Conservation (phyloP, 805 yeast genomes). For the Ogataea naganishii region DNA sequence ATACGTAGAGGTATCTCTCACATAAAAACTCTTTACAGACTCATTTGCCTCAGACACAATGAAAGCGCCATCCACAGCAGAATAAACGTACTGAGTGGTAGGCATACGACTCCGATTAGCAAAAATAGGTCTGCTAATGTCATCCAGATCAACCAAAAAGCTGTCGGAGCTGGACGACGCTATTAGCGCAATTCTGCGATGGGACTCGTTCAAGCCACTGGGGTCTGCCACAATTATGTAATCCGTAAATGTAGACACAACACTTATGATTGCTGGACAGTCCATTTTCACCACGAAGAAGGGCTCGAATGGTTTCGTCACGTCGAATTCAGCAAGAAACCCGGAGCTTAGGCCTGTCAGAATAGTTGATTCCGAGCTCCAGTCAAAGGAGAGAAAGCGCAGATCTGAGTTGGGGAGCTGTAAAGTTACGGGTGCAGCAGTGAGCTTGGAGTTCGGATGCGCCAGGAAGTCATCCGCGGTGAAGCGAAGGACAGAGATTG, state of each 20-base stretch:
- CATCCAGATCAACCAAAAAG: slow-evolving; percentile 13
- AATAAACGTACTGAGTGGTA: slow-evolving; percentile 1
- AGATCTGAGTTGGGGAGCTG: slow-evolving; percentile 11
- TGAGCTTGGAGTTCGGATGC: slow-evolving; percentile 6
- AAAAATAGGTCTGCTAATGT: slow-evolving; percentile 6
- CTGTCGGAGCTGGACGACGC: slow-evolving; percentile 10
- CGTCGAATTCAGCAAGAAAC: slow-evolving; percentile 17
- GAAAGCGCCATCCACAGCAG: not conserved
- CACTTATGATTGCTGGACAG: slow-evolving; percentile 12
- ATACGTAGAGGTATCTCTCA: slow-evolving; percentile 5
- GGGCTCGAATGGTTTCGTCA: slow-evolving; percentile 11
- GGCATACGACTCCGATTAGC: slow-evolving; percentile 6
- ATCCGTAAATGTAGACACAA: slow-evolving; percentile 15
- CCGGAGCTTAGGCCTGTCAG: slow-evolving; percentile 20
- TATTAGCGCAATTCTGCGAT: slow-evolving; percentile 7
- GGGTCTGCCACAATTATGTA: slow-evolving; percentile 4
- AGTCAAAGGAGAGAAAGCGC: slow-evolving; percentile 15
- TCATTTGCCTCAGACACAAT: not conserved
- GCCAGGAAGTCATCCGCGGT: too few species aligned
- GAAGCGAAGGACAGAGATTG: too few species aligned
- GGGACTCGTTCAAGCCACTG: too few species aligned
- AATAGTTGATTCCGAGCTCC: slow-evolving; percentile 17
- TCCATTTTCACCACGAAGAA: slow-evolving; percentile 15
- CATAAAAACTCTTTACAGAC: slow-evolving; percentile 1
- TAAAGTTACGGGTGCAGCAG: slow-evolving; percentile 11